Conservation (phyloP, 768 basidiomycete species). For the Trichaptum fuscoviolaceum region DNA sequence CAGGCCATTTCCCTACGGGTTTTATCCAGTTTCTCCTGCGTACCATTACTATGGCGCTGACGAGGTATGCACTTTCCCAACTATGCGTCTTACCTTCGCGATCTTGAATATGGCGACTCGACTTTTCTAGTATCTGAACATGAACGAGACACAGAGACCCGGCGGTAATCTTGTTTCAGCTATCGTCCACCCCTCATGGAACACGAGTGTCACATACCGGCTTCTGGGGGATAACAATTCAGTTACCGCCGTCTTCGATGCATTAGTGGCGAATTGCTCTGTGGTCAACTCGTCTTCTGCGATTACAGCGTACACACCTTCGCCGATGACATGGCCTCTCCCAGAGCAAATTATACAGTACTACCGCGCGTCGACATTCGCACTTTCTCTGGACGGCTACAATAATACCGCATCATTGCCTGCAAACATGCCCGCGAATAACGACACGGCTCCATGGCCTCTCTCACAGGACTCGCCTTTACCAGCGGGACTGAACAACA, state of each 20-base stretch:
- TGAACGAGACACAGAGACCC: constrained; percentile 5
- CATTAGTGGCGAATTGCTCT: constrained; percentile 40
- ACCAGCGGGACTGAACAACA: constrained; percentile 8
- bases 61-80: neutral
- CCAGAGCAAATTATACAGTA: constrained; percentile 50
- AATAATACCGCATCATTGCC: constrained; percentile 53
- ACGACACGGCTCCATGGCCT: constrained; percentile 6
- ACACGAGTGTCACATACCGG: constrained; percentile 29
- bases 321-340: constrained; percentile 25
- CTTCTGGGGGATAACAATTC: constrained; percentile 46
- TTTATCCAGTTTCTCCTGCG: constrained; percentile 7
- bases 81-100: neutral
- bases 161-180: constrained; percentile 5
- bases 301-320: constrained; percentile 25
- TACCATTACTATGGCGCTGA: constrained; percentile 7
- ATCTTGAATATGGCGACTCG: neutral
- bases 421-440: constrained; percentile 28
- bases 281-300: constrained; percentile 17
- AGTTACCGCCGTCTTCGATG: constrained; percentile 35
- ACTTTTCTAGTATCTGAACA: constrained; percentile 4
- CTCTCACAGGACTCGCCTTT: constrained; percentile 10
- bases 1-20: constrained; percentile 50
- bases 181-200: neutral
- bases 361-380: constrained; percentile 61
- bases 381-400: constrained; percentile 58